phyloP scores from a whole-genome alignment of 2,329 filamentous ascomycete species.

The Penicillium aurantiogriseum region DNA sequence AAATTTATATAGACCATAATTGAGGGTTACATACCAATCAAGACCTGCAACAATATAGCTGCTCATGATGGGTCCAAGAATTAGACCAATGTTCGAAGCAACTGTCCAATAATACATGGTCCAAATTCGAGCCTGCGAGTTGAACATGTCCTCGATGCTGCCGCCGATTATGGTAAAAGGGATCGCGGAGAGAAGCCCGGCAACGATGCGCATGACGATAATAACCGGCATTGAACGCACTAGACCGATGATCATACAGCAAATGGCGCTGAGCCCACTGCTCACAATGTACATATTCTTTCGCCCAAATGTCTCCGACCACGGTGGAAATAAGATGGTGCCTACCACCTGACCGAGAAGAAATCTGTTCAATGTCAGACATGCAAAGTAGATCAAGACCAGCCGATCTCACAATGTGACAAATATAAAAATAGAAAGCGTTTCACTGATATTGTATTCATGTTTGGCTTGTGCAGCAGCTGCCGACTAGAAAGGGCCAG shows the following conservation, averaged over 20 bases:
- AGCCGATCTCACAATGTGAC: constrained; percentile 25
- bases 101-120: constrained; percentile 48
- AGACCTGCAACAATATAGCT: constrained; percentile 41
- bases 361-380: constrained; percentile 25
- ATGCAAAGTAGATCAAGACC: neutral
- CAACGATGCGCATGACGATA: constrained; percentile 44
- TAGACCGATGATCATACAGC: constrained; percentile 41
- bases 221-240: constrained; percentile 38
- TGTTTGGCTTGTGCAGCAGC: constrained; percentile 27
- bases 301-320: constrained; percentile 41
- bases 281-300: constrained; percentile 38
- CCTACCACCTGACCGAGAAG: constrained; percentile 36
- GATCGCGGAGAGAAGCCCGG: constrained; percentile 49
- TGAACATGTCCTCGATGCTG: constrained; percentile 53
- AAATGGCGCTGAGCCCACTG: constrained; percentile 29
- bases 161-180: constrained; percentile 50
- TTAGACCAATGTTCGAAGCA: constrained; percentile 45
- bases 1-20: neutral
- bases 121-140: constrained; percentile 48
- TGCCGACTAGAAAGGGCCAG: constrained; percentile 22
- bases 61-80: constrained; percentile 47
- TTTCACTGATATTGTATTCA: constrained; percentile 28
- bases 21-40: constrained; percentile 35
- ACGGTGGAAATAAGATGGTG: constrained; percentile 37
- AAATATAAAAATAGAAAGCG: constrained; percentile 33